Evolutionary conservation across 306 rosid species (phyloP).

Genomic region (Abrus precatorius): DNA sequence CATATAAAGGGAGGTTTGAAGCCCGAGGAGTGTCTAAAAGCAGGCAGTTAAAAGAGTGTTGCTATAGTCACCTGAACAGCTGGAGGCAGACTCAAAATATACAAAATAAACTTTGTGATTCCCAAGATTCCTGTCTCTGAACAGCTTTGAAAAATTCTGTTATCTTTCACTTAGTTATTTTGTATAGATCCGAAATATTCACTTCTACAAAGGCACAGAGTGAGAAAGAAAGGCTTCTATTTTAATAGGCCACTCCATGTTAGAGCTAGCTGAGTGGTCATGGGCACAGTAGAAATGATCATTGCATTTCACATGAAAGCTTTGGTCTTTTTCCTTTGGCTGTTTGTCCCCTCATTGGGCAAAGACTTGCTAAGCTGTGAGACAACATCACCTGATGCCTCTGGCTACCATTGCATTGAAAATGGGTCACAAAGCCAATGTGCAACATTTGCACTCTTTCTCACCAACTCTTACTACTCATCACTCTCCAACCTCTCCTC

Average conservation of each 20-base stretch:
- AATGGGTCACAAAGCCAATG: conserved; percentile 62
- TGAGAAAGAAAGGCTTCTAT: conserved; percentile 33
- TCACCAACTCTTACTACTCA: conserved; percentile 70
- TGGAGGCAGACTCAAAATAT: conserved; percentile 47
- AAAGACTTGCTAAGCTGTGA: conserved; percentile 60
- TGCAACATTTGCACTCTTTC: conserved; percentile 71
- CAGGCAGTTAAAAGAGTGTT: conserved; percentile 48
- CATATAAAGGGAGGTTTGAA: conserved; percentile 53
- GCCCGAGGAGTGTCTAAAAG: conserved; percentile 46
- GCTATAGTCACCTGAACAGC: conserved; percentile 50
- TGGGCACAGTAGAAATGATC: conserved; percentile 59
- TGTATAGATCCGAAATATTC: conserved; percentile 75
- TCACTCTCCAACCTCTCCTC: conserved; percentile 78
- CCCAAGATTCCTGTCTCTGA: conserved; percentile 67
- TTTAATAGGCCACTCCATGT: conserved; percentile 55
- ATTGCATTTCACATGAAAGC: conserved; percentile 54
- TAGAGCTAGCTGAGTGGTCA: conserved; percentile 50
- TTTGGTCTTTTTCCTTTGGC: conserved; percentile 61
- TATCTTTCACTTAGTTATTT: conserved; percentile 45
- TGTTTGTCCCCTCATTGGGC: conserved; percentile 60
- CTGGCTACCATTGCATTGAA: conserved; percentile 64
- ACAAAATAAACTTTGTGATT: conserved; percentile 52
- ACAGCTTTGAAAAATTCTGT: conserved; percentile 52
- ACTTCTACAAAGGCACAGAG: conserved; percentile 57
- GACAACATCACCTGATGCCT: conserved; percentile 57